Conservation (phyloP, 2,329 filamentous ascomycete species). For the Acrodontium crateriforme region DNA sequence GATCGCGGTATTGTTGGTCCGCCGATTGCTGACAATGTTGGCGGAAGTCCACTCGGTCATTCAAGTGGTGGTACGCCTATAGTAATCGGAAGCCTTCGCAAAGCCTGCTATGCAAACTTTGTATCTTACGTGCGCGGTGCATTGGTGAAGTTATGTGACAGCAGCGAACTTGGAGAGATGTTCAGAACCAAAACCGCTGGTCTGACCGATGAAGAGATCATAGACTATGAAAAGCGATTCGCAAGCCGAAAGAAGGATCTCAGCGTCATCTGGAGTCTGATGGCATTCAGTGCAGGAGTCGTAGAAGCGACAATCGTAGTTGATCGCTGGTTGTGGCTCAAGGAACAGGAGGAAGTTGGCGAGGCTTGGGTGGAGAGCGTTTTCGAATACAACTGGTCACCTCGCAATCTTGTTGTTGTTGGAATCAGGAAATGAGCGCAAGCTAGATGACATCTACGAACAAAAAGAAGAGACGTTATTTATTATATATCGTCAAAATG, state of each 20-base stretch:
- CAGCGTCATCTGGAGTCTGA: conserved; percentile 79
- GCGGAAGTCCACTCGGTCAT: conserved; percentile 21
- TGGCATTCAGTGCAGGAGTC: conserved; percentile 86
- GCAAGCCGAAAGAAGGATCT: conserved; percentile 60
- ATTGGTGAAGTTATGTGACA: conserved; percentile 51
- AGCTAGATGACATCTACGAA: background rate
- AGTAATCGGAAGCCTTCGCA: conserved; percentile 73
- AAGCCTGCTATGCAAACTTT: conserved; percentile 65
- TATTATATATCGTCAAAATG: no score
- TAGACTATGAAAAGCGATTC: conserved; percentile 54
- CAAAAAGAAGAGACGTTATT: no score
- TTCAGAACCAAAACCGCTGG: conserved; percentile 45
- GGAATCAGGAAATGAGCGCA: conserved; percentile 62
- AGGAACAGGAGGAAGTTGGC: conserved; percentile 57
- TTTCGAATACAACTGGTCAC: conserved; percentile 76
- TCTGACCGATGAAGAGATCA: conserved; percentile 64
- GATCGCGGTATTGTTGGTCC: conserved; percentile 65
- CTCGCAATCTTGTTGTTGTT: conserved; percentile 83
- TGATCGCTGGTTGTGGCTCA: conserved; percentile 78
- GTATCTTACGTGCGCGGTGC: conserved; percentile 67
- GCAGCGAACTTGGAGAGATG: conserved; percentile 43
- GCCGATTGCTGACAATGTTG: conserved; percentile 21
- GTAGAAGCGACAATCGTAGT: conserved; percentile 82
- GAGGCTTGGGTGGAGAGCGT: conserved; percentile 86
- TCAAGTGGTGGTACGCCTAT: conserved; percentile 49